phyloP scores from a whole-genome alignment of 1,284 basidiomycete species.

The Pseudozyma sp. region DNA sequence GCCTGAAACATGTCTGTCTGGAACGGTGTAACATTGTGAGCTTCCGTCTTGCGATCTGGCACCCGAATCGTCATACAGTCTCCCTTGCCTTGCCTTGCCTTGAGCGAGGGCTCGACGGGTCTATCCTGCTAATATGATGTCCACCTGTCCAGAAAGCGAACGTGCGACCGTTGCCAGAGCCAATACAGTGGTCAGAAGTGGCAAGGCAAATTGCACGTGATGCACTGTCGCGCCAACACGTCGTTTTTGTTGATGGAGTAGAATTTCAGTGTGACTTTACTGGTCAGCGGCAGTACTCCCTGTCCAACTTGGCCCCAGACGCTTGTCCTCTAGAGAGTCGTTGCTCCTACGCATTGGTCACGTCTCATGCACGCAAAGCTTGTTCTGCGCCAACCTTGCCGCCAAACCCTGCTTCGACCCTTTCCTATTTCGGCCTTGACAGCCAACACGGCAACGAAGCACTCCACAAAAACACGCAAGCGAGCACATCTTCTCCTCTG shows the following conservation, averaged over 20 bases:
- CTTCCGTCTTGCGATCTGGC: too few relatives aligned
- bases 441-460: not conserved
- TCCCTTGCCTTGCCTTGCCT: too few relatives aligned
- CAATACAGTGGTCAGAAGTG: not conserved
- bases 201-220: slow-evolving; percentile 20
- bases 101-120: too few relatives aligned
- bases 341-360: slow-evolving; percentile 3
- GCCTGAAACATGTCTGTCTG: not conserved
- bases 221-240: slow-evolving; percentile 29
- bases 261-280: not conserved
- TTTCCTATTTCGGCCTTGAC: slow-evolving; percentile 23
- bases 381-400: slow-evolving; percentile 25
- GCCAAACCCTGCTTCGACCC: slow-evolving; percentile 22
- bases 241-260: slow-evolving; percentile 1
- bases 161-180: not conserved
- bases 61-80: too few relatives aligned
- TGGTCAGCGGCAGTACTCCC: slow-evolving; percentile 3
- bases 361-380: slow-evolving; percentile 28
- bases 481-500: slow-evolving; percentile 8
- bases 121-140: too few relatives aligned
- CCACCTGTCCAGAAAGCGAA: too few relatives aligned
- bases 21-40: slow-evolving; percentile 5
- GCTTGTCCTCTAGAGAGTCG: not conserved
- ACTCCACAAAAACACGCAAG: slow-evolving; percentile 11
- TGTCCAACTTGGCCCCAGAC: slow-evolving; percentile 13